Evolutionary conservation across 1,284 basidiomycete genomes (phyloP), one percentile per base, ranked within the genome.

Genomic region (Rhodotorula sp.): DNA sequence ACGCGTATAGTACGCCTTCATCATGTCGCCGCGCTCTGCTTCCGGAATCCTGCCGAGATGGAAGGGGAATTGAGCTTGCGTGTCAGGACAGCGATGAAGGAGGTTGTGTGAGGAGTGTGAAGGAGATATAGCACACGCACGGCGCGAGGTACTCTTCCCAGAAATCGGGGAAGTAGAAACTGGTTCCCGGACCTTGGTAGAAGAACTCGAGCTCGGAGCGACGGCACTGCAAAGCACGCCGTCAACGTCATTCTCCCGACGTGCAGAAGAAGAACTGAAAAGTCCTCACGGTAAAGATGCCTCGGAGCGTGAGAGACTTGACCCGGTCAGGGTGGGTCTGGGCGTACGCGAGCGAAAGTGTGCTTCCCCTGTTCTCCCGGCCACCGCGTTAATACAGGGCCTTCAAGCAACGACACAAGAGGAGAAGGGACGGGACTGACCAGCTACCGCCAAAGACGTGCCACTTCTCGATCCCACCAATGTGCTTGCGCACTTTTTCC

Each of bases 391-490:
- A 18, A 10, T 46, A 10, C 10, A 46, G 45, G 18, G 10, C 45
- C 45, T 46, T 46, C 45, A n/a, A n/a, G n/a, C n/a, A n/a, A n/a
- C n/a, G n/a, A n/a, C n/a, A n/a, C n/a, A n/a, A n/a, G n/a, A 48
- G 46, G 0, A 26, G 53, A 26, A 54, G 29, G 29, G 8, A 12
- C 15, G n/a, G 53, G 53, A 54, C 53, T 54, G 53, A 62, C 92
- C 92, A 94, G 45, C 89, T 91, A 14, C 93, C 93, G 54, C 93
- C 93, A 79, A 95, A 95, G 42, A 95, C 90, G 67, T 93, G 87
- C 61, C 61, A 62, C 93, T 91, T 95, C 78, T 91, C 87, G 18
- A 91, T 84, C 45, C 81, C 37, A 37, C 37, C 81, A 4, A 95
- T 84, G 71, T 89, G 85, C 76, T 88, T 83, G 63, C 94, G 85